These are phyloP conservation scores for Neurospora tetraspora DNA, from an alignment of 495 filamentous ascomycete species.

Conservation along the genomic window DNA sequence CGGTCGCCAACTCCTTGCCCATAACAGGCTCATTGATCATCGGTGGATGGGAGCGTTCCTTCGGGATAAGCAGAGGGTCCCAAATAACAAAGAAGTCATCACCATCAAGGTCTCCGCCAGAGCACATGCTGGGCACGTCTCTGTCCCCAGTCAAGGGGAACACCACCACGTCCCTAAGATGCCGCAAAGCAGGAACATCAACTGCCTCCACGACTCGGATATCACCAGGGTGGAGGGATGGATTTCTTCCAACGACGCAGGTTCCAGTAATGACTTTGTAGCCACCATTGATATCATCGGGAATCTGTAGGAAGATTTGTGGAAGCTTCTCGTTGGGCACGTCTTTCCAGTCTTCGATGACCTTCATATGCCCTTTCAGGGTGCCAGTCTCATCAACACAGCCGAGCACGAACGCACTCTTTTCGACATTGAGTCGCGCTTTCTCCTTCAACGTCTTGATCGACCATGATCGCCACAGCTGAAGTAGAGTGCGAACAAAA, in stretches of 20 bases:
- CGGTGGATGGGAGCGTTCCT: conserved; percentile 55
- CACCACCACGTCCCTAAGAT: conserved; percentile 77
- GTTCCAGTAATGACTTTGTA: conserved; percentile 64
- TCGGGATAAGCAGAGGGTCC: conserved; percentile 68
- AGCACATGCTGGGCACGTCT: conserved; percentile 86
- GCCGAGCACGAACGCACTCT: conserved; percentile 83
- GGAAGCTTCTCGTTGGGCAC: conserved; percentile 48
- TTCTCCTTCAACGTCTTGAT: conserved; percentile 86
- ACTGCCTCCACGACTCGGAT: conserved; percentile 82
- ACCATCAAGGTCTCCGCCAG: conserved; percentile 90
- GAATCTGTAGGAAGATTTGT: conserved; percentile 81
- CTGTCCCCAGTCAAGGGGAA: conserved; percentile 77
- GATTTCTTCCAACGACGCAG: conserved; percentile 83
- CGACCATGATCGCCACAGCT: conserved; percentile 73
- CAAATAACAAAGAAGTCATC: conserved; percentile 95
- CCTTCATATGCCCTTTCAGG: conserved; percentile 51
- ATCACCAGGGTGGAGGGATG: conserved; percentile 90
- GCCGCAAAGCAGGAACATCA: conserved; percentile 57
- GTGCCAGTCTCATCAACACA: conserved; percentile 75
- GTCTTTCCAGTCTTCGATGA: conserved; percentile 13
- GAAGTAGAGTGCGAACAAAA: conserved; percentile 65
- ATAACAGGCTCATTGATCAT: conserved; percentile 42
- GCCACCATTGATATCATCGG: conserved; percentile 31
- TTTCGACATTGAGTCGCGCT: conserved; percentile 68
- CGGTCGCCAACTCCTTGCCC: conserved; percentile 31